Evolutionary conservation across 106 monocot species (phyloP).

Genomic region (Dioscorea dumetorum): DNA sequence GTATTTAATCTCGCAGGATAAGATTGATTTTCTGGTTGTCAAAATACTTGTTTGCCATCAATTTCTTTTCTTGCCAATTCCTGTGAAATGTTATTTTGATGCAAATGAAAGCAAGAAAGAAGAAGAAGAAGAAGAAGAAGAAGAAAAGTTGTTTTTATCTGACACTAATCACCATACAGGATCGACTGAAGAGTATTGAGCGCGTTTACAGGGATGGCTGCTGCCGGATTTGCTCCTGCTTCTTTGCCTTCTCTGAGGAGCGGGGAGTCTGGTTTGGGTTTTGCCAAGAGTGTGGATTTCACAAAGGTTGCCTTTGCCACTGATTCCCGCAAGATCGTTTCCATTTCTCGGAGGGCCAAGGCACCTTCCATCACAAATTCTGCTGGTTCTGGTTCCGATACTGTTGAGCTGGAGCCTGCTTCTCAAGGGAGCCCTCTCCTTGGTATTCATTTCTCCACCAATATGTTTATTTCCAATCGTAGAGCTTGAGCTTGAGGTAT

Average conservation of each 20-base stretch:
- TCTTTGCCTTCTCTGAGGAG: conserved; percentile 41
- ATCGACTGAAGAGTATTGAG: too few relatives aligned
- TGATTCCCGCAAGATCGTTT: conserved; percentile 4
- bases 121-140: too few relatives aligned
- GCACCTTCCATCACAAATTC: conserved; percentile 23
- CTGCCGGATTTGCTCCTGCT: conserved; percentile 35
- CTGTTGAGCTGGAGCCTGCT: conserved; percentile 56
- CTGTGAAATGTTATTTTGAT: too few relatives aligned
- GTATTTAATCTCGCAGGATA: too few relatives aligned
- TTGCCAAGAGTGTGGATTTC: conserved; percentile 62
- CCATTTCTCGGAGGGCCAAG: conserved; percentile 13
- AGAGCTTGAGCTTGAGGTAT: neutral
- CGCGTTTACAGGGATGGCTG: conserved; percentile 30
- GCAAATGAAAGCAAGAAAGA: too few relatives aligned
- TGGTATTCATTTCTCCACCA: conserved; percentile 31
- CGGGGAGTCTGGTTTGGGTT: conserved; percentile 24
- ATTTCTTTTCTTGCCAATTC: too few relatives aligned
- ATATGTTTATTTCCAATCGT: neutral
- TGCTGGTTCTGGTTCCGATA: conserved; percentile 70
- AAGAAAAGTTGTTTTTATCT: too few relatives aligned
- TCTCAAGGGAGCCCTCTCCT: conserved; percentile 90
- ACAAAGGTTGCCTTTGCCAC: conserved; percentile 23
- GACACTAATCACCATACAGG: too few relatives aligned
- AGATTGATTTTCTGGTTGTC: too few relatives aligned
- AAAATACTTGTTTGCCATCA: too few relatives aligned